phyloP scores from a whole-genome alignment of 2,329 filamentous ascomycete species.

The Beauveria caledonica region DNA sequence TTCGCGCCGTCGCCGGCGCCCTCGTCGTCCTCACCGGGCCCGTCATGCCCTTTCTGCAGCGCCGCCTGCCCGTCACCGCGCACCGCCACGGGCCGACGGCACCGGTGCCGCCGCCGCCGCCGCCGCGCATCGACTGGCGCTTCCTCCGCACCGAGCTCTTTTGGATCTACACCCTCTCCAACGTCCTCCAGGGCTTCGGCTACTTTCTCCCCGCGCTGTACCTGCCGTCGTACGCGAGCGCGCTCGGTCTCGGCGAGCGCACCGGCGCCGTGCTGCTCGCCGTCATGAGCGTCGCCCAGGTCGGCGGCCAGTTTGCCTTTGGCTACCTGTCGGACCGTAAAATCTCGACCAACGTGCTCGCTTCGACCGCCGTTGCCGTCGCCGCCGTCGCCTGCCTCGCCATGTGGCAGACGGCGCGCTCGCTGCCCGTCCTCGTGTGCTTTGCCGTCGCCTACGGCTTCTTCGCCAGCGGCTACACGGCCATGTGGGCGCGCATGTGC shows the following conservation, averaged over 20 bases:
- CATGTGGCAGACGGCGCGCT: constrained; percentile 42
- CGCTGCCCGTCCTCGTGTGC: constrained; percentile 34
- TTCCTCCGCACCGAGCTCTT: constrained; percentile 39
- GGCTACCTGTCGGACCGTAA: constrained; percentile 41
- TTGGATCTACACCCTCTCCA: constrained; percentile 42
- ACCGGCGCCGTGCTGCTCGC: constrained; percentile 38
- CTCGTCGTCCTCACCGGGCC: constrained; percentile 29
- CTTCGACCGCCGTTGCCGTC: constrained; percentile 33
- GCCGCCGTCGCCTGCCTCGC: constrained; percentile 39
- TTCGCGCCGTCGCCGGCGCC: constrained; percentile 28
- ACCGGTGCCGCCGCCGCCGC: not conserved
- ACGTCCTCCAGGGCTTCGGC: constrained; percentile 41
- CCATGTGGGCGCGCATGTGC: constrained; percentile 21
- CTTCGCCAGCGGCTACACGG: constrained; percentile 12
- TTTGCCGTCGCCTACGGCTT: constrained; percentile 48
- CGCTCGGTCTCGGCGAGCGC: constrained; percentile 27
- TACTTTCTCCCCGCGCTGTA: constrained; percentile 47
- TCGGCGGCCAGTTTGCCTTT: constrained; percentile 40
- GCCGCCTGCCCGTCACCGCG: constrained; percentile 17
- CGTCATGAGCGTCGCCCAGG: constrained; percentile 40
- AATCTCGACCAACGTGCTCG: constrained; percentile 13
- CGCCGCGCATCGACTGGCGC: constrained; percentile 16
- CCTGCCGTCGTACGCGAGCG: constrained; percentile 37
- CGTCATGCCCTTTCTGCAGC: constrained; percentile 30
- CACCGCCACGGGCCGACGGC: not conserved